Percentiles rank a stretch among this genome's conserved stretches.
phyloP scores from a whole-genome alignment of 495 filamentous ascomycete genomes.

The Xylaria acuta region DNA sequence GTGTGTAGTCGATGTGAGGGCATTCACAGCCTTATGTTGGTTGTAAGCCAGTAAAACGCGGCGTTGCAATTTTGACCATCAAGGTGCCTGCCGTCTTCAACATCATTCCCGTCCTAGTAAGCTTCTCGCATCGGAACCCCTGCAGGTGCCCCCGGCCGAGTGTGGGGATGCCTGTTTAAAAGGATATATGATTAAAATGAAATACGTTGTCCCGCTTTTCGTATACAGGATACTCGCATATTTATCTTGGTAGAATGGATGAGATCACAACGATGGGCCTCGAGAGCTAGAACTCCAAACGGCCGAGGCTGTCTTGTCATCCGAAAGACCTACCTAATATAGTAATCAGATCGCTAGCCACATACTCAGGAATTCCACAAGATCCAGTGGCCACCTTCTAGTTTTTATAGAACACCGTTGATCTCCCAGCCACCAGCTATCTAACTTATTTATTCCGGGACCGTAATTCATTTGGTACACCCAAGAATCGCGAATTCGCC shows the following conservation, averaged over 20 bases:
- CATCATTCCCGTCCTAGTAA: not conserved
- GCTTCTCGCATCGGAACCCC: not conserved
- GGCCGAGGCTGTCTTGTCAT: not conserved
- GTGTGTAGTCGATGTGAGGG: not conserved
- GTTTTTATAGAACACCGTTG: not conserved
- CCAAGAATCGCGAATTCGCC: not conserved
- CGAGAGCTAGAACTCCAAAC: too few species aligned
- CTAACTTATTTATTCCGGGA: not conserved
- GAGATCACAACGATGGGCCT: not conserved
- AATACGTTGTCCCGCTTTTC: not conserved
- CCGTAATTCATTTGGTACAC: not conserved
- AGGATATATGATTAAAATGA: not conserved
- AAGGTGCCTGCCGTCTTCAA: not conserved
- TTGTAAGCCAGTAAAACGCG: not conserved
- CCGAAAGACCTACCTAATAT: not conserved
- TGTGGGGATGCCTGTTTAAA: not conserved
- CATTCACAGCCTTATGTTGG: not conserved
- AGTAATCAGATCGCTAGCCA: not conserved
- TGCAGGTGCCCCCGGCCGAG: not conserved
- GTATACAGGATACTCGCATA: not conserved
- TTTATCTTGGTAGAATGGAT: not conserved
- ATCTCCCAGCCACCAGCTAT: not conserved
- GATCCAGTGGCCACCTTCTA: not conserved
- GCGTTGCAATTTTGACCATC: slow-evolving; percentile 19
- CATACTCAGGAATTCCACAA: not conserved